phyloP scores from a whole-genome alignment of 176 grass and related monocot genomes.

The Oryza punctata region DNA sequence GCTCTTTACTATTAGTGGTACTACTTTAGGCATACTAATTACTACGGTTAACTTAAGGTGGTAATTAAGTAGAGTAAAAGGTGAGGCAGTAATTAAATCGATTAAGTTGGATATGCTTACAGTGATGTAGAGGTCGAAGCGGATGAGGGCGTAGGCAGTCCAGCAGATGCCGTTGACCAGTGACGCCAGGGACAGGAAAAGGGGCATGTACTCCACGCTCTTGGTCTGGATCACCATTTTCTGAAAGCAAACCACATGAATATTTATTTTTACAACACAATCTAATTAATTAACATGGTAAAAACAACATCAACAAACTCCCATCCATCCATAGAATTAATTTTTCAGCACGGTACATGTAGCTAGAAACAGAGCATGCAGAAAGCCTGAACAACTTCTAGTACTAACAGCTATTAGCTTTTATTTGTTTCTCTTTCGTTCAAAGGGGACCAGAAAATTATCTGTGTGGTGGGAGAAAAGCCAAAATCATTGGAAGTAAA shows the following conservation, averaged over 20 bases:
- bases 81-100: background rate
- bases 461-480: background rate
- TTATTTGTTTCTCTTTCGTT: background rate
- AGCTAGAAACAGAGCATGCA: background rate
- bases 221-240: conserved; percentile 99
- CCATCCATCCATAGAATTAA: background rate
- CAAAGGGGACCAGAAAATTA: background rate
- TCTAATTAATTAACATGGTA: background rate
- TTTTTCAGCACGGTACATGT: background rate
- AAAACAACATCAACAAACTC: background rate
- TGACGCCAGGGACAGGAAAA: conserved; percentile 78
- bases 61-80: background rate
- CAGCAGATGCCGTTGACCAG: conserved; percentile 91
- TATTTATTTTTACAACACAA: background rate
- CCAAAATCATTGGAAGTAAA: background rate
- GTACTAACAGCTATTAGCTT: background rate
- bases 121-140: conserved; percentile 90
- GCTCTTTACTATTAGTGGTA: background rate
- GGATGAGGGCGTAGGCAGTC: conserved; percentile 96
- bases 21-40: background rate
- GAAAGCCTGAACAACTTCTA: background rate
- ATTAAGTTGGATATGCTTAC: conserved; percentile 45
- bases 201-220: conserved; percentile 99
- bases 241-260: conserved; percentile 34
- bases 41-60: background rate